Percentiles rank a stretch among this genome's conserved stretches.
Conservation (phyloP, 2,329 filamentous ascomycete genomes). For the Periconia macrospinosa region DNA sequence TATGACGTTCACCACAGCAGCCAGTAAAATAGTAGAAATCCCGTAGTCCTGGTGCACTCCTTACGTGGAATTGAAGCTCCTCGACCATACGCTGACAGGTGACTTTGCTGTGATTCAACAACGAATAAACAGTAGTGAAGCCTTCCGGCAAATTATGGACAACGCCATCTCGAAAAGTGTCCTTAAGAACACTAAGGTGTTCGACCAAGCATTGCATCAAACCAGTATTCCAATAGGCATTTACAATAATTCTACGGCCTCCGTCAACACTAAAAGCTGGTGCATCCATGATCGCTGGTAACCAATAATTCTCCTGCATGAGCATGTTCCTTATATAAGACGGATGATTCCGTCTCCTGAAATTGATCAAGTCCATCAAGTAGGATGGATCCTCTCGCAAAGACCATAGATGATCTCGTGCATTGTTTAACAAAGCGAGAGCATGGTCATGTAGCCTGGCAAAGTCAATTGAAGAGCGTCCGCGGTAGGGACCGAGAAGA, state of each 20-base stretch:
- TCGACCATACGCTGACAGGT: not conserved
- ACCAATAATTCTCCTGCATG: too few relatives aligned
- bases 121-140: not conserved
- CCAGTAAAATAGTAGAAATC: not conserved
- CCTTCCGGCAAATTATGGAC: not conserved
- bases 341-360: conserved; percentile 50
- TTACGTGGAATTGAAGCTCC: not conserved
- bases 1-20: not conserved
- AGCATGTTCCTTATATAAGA: not conserved
- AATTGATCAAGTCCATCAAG: conserved; percentile 51
- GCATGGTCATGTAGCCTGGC: conserved; percentile 49
- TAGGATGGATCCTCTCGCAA: conserved; percentile 63
- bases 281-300: too few relatives aligned
- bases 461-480: conserved; percentile 53
- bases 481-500: conserved; percentile 37
- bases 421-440: conserved; percentile 38
- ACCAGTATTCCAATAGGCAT: not conserved
- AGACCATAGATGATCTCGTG: conserved; percentile 57
- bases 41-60: not conserved
- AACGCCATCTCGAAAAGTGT: not conserved
- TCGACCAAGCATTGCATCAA: not conserved
- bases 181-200: not conserved
- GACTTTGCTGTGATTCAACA: not conserved
- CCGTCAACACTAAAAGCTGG: not conserved
- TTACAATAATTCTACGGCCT: not conserved